Conservation (phyloP, 1,284 basidiomycete genomes). For the Ganoderma multipileum region DNA sequence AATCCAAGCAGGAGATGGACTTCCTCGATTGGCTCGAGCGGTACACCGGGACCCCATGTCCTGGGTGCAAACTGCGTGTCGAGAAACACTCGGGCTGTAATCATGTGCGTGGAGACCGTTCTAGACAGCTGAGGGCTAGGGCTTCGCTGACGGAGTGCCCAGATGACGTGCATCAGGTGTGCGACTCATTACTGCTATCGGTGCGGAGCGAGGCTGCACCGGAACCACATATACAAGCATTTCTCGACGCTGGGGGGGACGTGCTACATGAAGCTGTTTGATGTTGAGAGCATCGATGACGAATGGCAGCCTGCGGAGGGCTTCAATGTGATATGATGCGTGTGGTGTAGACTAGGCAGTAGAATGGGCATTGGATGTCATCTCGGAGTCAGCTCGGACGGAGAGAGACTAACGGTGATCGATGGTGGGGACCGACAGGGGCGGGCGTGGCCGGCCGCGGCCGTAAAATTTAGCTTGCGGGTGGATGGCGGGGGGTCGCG, state of each 20-base stretch:
- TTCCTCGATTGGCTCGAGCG: slow-evolving; percentile 69
- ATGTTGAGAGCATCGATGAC: slow-evolving; percentile 52
- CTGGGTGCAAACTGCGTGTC: slow-evolving; percentile 71
- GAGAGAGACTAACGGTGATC: slow-evolving; percentile 10
- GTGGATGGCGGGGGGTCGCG: not conserved
- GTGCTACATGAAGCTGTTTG: slow-evolving; percentile 75
- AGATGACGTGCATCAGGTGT: slow-evolving; percentile 82
- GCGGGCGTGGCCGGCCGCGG: slow-evolving; percentile 13
- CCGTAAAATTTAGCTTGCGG: slow-evolving; percentile 20
- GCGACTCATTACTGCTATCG: slow-evolving; percentile 80
- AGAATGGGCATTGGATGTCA: slow-evolving; percentile 7
- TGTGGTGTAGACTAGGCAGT: slow-evolving; percentile 11
- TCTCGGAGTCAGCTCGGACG: not conserved
- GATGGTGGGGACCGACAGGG: slow-evolving; percentile 17
- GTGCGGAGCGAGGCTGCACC: slow-evolving; percentile 62
- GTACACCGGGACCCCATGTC: slow-evolving; percentile 68
- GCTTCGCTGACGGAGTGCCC: slow-evolving; percentile 15
- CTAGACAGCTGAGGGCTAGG: not conserved
- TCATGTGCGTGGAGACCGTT: slow-evolving; percentile 57
- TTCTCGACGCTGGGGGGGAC: slow-evolving; percentile 61
- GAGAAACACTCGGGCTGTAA: slow-evolving; percentile 81
- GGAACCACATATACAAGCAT: slow-evolving; percentile 69
- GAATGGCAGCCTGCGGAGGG: slow-evolving; percentile 62
- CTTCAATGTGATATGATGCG: slow-evolving; percentile 41
- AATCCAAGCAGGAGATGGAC: slow-evolving; percentile 69